These are phyloP conservation scores for Pseudogymnoascus sp. DNA, from an alignment of 2,329 filamentous ascomycete genomes.

Conservation along the genomic window DNA sequence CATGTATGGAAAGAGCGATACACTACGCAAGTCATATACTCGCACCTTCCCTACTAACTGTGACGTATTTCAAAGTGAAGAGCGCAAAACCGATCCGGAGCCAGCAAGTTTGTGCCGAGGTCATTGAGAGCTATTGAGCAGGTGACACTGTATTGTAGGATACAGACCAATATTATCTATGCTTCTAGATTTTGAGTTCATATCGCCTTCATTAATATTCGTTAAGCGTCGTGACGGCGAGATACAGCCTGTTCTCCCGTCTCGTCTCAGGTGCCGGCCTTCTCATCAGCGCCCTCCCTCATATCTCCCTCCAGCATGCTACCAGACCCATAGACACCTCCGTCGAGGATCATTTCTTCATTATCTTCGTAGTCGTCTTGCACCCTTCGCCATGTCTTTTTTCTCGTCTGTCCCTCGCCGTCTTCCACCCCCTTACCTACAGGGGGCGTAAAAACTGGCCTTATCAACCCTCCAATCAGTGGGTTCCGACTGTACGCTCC, in stretches of 20 bases:
- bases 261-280: background rate
- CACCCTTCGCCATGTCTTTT: constrained; percentile 32
- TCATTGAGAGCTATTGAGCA: background rate
- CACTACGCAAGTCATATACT: background rate
- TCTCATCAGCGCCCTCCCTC: constrained; percentile 17
- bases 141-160: background rate
- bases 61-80: background rate
- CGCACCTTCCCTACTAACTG: background rate
- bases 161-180: background rate
- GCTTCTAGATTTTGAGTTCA: background rate
- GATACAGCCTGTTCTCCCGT: background rate
- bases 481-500: constrained; percentile 30
- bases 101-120: background rate
- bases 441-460: constrained; percentile 28
- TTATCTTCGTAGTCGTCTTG: constrained; percentile 35
- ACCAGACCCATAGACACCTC: constrained; percentile 25
- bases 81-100: background rate
- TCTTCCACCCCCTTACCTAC: constrained; percentile 18
- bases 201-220: background rate
- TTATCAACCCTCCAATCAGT: constrained; percentile 27
- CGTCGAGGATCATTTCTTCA: constrained; percentile 33
- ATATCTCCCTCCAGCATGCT: constrained; percentile 11
- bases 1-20: background rate
- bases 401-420: constrained; percentile 17
- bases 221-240: background rate